These are phyloP conservation scores for Microstroma glucosiphilum DNA, from an alignment of 1,284 basidiomycete genomes.

Conservation along the genomic window DNA sequence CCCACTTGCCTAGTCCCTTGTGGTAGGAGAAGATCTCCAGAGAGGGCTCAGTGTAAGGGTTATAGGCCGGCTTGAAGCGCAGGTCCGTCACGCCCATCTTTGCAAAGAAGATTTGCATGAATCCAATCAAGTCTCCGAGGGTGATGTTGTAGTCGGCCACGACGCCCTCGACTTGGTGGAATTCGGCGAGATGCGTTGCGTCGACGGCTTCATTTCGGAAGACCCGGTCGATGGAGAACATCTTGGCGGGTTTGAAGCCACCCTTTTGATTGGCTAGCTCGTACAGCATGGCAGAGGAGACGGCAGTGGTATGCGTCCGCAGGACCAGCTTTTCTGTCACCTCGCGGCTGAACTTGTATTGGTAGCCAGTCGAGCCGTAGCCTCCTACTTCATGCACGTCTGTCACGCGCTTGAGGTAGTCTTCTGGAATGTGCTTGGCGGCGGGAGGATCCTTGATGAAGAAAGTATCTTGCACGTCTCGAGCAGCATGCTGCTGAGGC, in stretches of 20 bases:
- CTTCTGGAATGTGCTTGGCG: slow-evolving; percentile 70
- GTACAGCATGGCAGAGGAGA: slow-evolving; percentile 90
- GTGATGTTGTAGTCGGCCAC: slow-evolving; percentile 91
- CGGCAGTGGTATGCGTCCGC: slow-evolving; percentile 94
- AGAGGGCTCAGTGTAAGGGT: slow-evolving; percentile 70
- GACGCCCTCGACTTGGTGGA: slow-evolving; percentile 99
- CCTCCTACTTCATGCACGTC: slow-evolving; percentile 83
- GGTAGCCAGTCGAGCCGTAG: slow-evolving; percentile 92
- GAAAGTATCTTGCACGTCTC: slow-evolving; percentile 98
- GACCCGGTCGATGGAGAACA: slow-evolving; percentile 97
- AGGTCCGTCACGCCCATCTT: slow-evolving; percentile 94
- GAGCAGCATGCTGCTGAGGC: slow-evolving; percentile 96
- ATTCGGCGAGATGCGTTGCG: slow-evolving; percentile 98
- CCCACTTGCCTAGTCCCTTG: slow-evolving; percentile 87
- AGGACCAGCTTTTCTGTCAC: slow-evolving; percentile 88
- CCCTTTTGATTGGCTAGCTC: slow-evolving; percentile 60
- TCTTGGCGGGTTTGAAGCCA: slow-evolving; percentile 89
- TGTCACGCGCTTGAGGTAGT: slow-evolving; percentile 84
- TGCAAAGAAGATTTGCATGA: slow-evolving; percentile 67
- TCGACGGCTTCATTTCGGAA: slow-evolving; percentile 99
- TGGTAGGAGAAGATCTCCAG: slow-evolving; percentile 99
- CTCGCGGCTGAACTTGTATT: slow-evolving; percentile 87
- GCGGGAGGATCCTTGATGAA: slow-evolving; percentile 87
- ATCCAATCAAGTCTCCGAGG: slow-evolving; percentile 88
- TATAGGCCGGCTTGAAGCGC: slow-evolving; percentile 95